Base-by-base conservation (phyloP, 2,329 filamentous ascomycete genomes). In the Fusarium falciforme region DNA sequence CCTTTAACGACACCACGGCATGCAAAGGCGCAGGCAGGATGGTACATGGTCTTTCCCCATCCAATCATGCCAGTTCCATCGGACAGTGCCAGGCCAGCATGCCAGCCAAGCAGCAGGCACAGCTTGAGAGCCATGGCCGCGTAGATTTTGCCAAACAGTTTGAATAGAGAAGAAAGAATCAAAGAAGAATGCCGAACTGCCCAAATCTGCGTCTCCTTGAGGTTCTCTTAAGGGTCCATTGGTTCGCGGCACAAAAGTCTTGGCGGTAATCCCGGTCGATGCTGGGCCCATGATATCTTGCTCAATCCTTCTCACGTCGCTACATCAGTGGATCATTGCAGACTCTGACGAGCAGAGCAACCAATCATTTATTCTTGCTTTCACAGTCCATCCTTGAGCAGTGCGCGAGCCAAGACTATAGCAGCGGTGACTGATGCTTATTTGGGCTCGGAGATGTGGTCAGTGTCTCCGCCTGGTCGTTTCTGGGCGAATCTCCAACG, bases 21-120 rank as follows among this genome's bases (percentile, higher is more conserved):
- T 6, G 81, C 80, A 40, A 81, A 83, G 1, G 81, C 78, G 67
- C 82, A 84, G 1, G 79, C 71, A 11, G 82, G 82, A 11, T 82
- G 62, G 72, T 81, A 83, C 72, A 84, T 79, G 0, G 76, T 79
- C 63, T 82, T 83, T 14, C 82, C 82, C 67, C 77, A 79, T 59
- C 82, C 82, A 36, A 84, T 80, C 20, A 83, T 65, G 38, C 82
- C 82, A 5, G 57, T 64, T 3, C 78, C 78, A 17, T 78, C 77
- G 14, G 68, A 35, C 5, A 62, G 59, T n/a, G 31, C 59, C 20
- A 62, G 59, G 4, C 59, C 31, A 7, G 42, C 42, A 22, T 62
- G 59, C 55, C 35, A 59, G 25, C 55, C 25, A 22, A 61, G 58
- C 42, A 62, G 42, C 42, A 62, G 22, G 10, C 42, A 62, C 33